These are phyloP conservation scores for Bipolaris gigantea DNA, from an alignment of 2,329 filamentous ascomycete species.

Conservation along the genomic window DNA sequence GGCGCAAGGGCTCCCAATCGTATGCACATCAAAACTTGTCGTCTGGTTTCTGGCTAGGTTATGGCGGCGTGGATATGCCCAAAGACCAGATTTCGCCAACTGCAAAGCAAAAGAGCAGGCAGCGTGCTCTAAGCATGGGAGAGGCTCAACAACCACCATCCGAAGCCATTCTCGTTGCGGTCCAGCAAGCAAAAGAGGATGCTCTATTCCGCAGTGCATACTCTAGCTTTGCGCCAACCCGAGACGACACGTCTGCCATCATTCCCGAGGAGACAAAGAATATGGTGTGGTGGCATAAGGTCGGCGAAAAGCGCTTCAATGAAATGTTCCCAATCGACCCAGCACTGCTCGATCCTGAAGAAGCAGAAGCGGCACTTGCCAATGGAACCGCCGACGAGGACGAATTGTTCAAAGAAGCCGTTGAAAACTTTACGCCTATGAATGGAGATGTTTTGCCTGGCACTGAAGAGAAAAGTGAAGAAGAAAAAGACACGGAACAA, in stretches of 20 bases:
- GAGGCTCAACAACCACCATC: slow-evolving; percentile 58
- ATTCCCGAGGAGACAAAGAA: slow-evolving; percentile 68
- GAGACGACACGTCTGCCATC: slow-evolving; percentile 72
- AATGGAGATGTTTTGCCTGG: slow-evolving; percentile 28
- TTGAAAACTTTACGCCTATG: slow-evolving; percentile 42
- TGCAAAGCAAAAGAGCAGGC: slow-evolving; percentile 68
- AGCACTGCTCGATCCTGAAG: slow-evolving; percentile 43
- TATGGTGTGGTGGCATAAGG: slow-evolving; percentile 75
- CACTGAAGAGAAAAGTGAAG: slow-evolving; percentile 44
- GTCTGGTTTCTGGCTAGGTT: slow-evolving; percentile 67
- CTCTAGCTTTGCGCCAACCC: slow-evolving; percentile 76
- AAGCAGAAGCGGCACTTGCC: slow-evolving; percentile 39
- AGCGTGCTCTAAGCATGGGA: slow-evolving; percentile 69
- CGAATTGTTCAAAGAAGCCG: slow-evolving; percentile 43
- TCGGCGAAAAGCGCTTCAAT: slow-evolving; percentile 67
- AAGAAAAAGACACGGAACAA: slow-evolving; percentile 67
- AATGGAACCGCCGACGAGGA: slow-evolving; percentile 44
- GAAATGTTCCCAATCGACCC: slow-evolving; percentile 62
- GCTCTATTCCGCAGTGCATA: slow-evolving; percentile 75
- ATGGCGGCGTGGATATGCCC: slow-evolving; percentile 49
- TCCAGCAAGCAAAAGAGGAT: slow-evolving; percentile 68
- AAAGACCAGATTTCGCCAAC: slow-evolving; percentile 59
- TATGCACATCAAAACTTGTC: slow-evolving; percentile 70
- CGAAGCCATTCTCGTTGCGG: slow-evolving; percentile 44
- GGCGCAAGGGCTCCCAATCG: slow-evolving; percentile 48